phyloP scores from a whole-genome alignment of 306 rosid genomes.

The Cucurbita pepo region DNA sequence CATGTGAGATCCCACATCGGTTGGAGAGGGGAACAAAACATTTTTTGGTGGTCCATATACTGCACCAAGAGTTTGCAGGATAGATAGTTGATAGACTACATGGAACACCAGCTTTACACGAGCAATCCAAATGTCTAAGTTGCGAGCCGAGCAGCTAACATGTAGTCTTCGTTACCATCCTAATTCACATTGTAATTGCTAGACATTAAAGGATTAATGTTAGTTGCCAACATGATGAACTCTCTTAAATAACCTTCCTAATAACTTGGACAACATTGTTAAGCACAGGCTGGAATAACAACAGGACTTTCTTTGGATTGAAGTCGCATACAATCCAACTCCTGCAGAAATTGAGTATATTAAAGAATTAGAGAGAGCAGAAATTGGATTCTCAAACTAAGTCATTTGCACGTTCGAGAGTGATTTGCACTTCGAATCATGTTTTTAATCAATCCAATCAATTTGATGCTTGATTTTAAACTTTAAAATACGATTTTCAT shows the following conservation, averaged over 20 bases:
- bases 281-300: conserved; percentile 27
- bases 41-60: too few species aligned
- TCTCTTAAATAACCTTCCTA: conserved; percentile 1
- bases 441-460: background rate
- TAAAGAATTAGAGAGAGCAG: background rate
- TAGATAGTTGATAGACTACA: background rate
- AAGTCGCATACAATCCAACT: conserved; percentile 25
- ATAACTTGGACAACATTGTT: background rate
- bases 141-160: background rate
- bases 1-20: too few species aligned
- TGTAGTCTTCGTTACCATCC: background rate
- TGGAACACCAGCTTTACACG: background rate
- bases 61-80: background rate
- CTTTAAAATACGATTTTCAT: too few species aligned
- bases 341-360: conserved; percentile 25
- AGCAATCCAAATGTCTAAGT: background rate
- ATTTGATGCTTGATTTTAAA: background rate
- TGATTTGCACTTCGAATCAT: too few species aligned
- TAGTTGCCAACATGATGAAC: background rate
- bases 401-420: too few species aligned
- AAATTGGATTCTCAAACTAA: background rate
- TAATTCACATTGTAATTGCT: background rate
- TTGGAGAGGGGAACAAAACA: too few species aligned
- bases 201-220: background rate
- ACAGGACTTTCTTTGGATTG: conserved; percentile 31